A percentile compares a stretch with the other conserved stretches of the same genome.
phyloP scores from a whole-genome alignment of 305 asterid genomes.

The Fraxinus nigra region DNA sequence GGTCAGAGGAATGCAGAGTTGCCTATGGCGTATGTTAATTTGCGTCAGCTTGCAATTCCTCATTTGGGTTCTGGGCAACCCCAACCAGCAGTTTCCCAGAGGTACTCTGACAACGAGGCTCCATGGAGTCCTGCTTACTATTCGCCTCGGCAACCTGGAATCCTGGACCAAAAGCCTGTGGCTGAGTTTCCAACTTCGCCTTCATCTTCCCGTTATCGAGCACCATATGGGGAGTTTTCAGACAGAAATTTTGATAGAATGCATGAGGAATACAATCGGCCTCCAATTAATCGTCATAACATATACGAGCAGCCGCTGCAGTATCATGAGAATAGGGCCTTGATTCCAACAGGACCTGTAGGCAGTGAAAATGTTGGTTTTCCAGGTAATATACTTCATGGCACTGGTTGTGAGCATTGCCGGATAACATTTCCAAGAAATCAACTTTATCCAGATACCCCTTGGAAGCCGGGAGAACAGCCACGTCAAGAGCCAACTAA shows the following conservation, averaged over 20 bases:
- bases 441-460: slow-evolving; percentile 54
- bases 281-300: slow-evolving; percentile 44
- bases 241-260: slow-evolving; percentile 52
- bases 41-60: slow-evolving; percentile 70
- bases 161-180: slow-evolving; percentile 60
- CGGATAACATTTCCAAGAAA: slow-evolving; percentile 57
- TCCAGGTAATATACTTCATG: slow-evolving; percentile 71
- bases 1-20: slow-evolving; percentile 73
- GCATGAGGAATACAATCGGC: slow-evolving; percentile 60
- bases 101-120: slow-evolving; percentile 51
- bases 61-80: slow-evolving; percentile 58
- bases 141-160: slow-evolving; percentile 78
- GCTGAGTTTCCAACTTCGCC: slow-evolving; percentile 80
- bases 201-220: slow-evolving; percentile 61
- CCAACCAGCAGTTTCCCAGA: slow-evolving; percentile 27
- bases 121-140: slow-evolving; percentile 97
- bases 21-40: slow-evolving; percentile 66
- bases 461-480: slow-evolving; percentile 61
- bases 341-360: slow-evolving; percentile 48
- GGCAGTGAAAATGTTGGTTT: slow-evolving; percentile 58
- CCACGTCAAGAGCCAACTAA: slow-evolving; percentile 51
- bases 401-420: slow-evolving; percentile 60
- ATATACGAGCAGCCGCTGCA: slow-evolving; percentile 62
- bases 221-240: slow-evolving; percentile 53
- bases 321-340: slow-evolving; percentile 50